Conservation (phyloP, 208 protist species). For the Leishmania turanica region DNA sequence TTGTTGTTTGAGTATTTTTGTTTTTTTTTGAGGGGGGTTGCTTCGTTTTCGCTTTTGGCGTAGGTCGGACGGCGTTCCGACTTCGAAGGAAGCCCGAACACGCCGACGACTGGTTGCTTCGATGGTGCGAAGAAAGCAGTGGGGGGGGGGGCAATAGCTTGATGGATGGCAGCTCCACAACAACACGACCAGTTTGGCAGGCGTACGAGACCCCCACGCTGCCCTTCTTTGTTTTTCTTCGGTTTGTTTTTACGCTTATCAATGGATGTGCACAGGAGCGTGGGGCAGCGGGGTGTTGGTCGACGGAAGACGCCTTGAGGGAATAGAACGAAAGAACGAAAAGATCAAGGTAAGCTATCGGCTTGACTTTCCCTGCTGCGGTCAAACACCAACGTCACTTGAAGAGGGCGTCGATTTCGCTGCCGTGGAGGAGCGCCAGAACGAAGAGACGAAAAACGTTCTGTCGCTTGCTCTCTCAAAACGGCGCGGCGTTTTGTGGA, state of each 20-base stretch:
- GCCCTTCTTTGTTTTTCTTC: too few species aligned
- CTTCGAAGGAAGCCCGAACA: neutral
- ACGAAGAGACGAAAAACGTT: neutral
- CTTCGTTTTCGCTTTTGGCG: too few species aligned
- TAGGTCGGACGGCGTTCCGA: neutral
- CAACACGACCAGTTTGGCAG: neutral
- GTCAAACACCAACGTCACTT: neutral
- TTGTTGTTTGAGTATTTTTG: neutral
- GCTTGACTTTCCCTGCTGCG: neutral
- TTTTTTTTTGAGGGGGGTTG: neutral
- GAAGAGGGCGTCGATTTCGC: neutral
- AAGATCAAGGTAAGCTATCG: neutral
- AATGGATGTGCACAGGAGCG: neutral
- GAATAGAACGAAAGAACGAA: neutral
- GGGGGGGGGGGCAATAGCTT: neutral
- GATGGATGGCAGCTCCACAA: neutral
- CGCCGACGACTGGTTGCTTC: neutral
- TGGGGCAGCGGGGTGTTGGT: neutral
- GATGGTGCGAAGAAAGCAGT: neutral
- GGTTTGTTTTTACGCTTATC: neutral
- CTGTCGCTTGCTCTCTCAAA: neutral
- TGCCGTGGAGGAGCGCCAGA: neutral
- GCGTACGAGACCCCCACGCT: neutral
- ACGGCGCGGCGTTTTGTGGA: neutral
- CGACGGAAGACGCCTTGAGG: neutral